Evolutionary conservation across 768 basidiomycete genomes (phyloP).

Genomic region (Boletus sp.): DNA sequence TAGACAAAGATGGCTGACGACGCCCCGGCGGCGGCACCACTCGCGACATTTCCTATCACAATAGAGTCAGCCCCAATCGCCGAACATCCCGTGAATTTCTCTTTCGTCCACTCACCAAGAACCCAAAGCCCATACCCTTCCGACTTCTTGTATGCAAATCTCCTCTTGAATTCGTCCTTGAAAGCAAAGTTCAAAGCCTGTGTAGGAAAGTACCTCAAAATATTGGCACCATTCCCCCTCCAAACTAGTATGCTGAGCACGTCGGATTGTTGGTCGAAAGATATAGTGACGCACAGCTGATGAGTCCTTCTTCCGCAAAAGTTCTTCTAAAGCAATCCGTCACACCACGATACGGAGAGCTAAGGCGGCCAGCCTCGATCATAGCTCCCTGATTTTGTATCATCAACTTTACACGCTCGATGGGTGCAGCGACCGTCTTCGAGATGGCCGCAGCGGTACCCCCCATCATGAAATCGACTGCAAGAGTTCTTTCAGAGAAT

Average conservation of each 20-base stretch:
- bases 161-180: slow-evolving; percentile 43
- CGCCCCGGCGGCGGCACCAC: slow-evolving; percentile 45
- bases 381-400: slow-evolving; percentile 42
- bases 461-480: slow-evolving; percentile 40
- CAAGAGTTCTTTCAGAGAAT: neutral
- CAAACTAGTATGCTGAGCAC: slow-evolving; percentile 32
- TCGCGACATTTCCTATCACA: slow-evolving; percentile 38
- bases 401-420: slow-evolving; percentile 40
- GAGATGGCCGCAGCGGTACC: slow-evolving; percentile 36
- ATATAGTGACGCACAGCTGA: slow-evolving; percentile 30
- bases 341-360: slow-evolving; percentile 37
- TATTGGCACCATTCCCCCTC: slow-evolving; percentile 45
- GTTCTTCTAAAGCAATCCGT: slow-evolving; percentile 36
- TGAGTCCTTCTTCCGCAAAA: slow-evolving; percentile 36
- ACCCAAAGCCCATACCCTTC: slow-evolving; percentile 40
- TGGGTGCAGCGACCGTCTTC: slow-evolving; percentile 40
- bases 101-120: slow-evolving; percentile 21
- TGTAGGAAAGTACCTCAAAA: slow-evolving; percentile 46
- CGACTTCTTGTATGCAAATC: slow-evolving; percentile 36
- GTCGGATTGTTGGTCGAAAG: neutral
- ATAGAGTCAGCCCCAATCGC: neutral
- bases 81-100: neutral
- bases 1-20: slow-evolving; percentile 44
- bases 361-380: slow-evolving; percentile 36
- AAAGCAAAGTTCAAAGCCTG: slow-evolving; percentile 49